Percentiles rank a stretch among this genome's conserved stretches.
Conservation (phyloP, 257 asterid genomes). For the Verbascum thapsus region DNA sequence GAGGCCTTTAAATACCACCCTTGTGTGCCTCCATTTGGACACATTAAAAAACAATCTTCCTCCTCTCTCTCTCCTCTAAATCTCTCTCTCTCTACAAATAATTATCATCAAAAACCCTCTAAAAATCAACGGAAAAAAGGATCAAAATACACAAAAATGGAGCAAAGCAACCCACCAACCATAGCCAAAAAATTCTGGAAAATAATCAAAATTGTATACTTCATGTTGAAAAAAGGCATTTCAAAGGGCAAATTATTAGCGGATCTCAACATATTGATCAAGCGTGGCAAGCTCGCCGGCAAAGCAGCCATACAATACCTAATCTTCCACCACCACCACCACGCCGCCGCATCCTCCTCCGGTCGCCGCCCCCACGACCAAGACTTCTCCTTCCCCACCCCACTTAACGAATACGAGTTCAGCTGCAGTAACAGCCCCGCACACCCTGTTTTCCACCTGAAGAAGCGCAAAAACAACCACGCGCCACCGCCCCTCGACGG, state of each 20-base stretch:
- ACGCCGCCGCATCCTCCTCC: constrained; percentile 28
- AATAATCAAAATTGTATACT: constrained; percentile 28
- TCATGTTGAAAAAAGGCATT: constrained; percentile 44
- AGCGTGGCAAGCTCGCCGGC: constrained; percentile 54
- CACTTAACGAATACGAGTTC: constrained; percentile 41
- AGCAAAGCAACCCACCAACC: constrained; percentile 35
- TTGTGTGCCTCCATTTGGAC: constrained; percentile 10
- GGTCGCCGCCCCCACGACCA: constrained; percentile 20
- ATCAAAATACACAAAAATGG: constrained; percentile 22
- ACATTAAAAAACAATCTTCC: constrained; percentile 6
- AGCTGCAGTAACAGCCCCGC: constrained; percentile 44
- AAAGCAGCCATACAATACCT: constrained; percentile 64
- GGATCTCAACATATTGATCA: constrained; percentile 40
- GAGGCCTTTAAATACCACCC: constrained; percentile 38
- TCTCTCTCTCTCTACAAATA: constrained; percentile 16
- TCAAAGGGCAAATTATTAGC: constrained; percentile 41
- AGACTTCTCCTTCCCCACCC: constrained; percentile 8
- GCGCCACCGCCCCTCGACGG: constrained; percentile 21
- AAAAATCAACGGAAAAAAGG: neutral
- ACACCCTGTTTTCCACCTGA: constrained; percentile 24
- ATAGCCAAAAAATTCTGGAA: constrained; percentile 40
- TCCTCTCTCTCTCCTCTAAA: neutral
- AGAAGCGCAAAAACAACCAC: constrained; percentile 35
- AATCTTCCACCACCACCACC: constrained; percentile 62
- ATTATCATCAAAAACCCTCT: constrained; percentile 3